Evolutionary conservation across 805 yeast genomes (phyloP), one percentile per base, ranked within the genome.

Genomic region (Tetrapisispora iriomotensis): DNA sequence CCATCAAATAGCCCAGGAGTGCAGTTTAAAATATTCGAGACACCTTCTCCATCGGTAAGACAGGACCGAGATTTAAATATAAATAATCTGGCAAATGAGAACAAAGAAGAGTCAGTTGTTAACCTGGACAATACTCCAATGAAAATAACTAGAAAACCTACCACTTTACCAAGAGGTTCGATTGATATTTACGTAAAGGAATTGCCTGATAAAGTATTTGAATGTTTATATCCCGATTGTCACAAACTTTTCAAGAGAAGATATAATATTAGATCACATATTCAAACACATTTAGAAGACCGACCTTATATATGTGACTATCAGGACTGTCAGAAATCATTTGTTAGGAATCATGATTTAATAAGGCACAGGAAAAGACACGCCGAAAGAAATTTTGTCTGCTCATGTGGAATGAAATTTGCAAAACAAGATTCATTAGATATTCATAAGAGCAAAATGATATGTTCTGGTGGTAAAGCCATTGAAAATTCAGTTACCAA

Each of bases 311-410:
- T 71, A 0, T 92, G 99, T 64, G 69, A 67, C 29, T 48, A 45
- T 32, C 66, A 67, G 3, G 68, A 69, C 31, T 92, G 99, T 61
- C 72, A 75, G 4, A 84, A 88, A 49, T 74, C 84, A 28, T 92
- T 92, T 65, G 99, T 92, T 19, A 72, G 99, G 45, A 95, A 90
- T 46, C 98, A 92, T 56, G 99, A 92, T 62, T 68, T 92, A 50
- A 75, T 85, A 44, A 74, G 99, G 44, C 99, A 92, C 55, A 78
- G 76, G 48, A 85, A 84, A 57, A 83, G 88, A 13, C 99, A 92
- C 56, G 70, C 75, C 39, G 87, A 77, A 38, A 78, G 79, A 45
- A 71, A 77, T 22, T 79, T 72, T 49, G 66, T 66, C 23, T 92
- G 98, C 61, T 81, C 82, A 0, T 94, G 99, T 65, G 96, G 97